Conservation (phyloP, 352 stramenopile genomes). For the Pythium rishiriense region DNA sequence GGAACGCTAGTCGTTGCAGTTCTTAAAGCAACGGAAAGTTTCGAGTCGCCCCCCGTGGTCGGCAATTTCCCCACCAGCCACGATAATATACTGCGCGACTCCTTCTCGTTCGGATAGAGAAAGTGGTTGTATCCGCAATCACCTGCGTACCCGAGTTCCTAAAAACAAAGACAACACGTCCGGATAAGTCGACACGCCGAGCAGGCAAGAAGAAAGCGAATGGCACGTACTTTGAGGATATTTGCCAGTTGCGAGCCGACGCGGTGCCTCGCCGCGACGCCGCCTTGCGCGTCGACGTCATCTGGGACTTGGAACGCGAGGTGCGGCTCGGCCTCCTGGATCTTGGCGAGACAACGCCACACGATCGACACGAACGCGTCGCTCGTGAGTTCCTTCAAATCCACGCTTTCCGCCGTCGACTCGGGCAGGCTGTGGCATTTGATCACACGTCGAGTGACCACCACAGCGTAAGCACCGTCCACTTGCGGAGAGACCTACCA, state of each 20-base stretch:
- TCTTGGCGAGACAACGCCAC: constrained; percentile 38
- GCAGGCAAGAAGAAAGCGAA: no score
- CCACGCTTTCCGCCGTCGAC: background rate
- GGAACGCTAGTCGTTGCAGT: background rate
- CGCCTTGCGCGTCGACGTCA: constrained; percentile 32
- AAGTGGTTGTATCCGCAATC: constrained; percentile 91
- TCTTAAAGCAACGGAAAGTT: background rate
- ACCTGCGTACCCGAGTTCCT: constrained; percentile 74
- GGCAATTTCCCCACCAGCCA: constrained; percentile 84
- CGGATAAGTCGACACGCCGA: no score
- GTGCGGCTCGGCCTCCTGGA: constrained; percentile 33
- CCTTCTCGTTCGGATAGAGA: constrained; percentile 84
- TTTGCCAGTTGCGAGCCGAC: constrained; percentile 71
- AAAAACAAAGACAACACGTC: background rate
- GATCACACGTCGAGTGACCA: background rate
- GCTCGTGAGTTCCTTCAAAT: constrained; percentile 40
- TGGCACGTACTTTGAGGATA: constrained; percentile 60
- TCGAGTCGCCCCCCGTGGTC: background rate
- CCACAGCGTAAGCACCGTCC: no score
- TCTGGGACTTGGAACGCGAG: constrained; percentile 32
- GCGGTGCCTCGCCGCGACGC: constrained; percentile 75
- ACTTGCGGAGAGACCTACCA: constrained; percentile 25
- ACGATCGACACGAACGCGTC: constrained; percentile 51
- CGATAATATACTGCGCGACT: constrained; percentile 76
- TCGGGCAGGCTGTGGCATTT: constrained; percentile 2